phyloP scores from a whole-genome alignment of 2,329 filamentous ascomycete genomes.

The Karstenula rhodostoma region DNA sequence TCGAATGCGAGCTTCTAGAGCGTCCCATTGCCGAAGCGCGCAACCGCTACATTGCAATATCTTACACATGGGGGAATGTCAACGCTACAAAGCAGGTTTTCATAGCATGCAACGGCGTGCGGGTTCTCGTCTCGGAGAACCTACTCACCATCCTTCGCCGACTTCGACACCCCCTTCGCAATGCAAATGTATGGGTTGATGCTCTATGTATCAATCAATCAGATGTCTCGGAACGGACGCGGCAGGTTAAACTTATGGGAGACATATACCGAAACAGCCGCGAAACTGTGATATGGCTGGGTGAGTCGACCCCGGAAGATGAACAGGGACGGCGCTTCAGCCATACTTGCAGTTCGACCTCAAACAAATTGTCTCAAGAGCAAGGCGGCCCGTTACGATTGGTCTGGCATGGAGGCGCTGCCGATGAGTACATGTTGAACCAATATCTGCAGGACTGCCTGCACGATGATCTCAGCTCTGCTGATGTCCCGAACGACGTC shows the following conservation, averaged over 20 bases:
- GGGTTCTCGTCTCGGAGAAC: constrained; percentile 23
- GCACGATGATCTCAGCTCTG: not conserved
- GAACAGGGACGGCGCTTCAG: constrained; percentile 19
- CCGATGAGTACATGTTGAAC: constrained; percentile 13
- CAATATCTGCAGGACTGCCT: constrained; percentile 15
- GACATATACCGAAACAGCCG: constrained; percentile 22
- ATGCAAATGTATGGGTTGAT: constrained; percentile 19
- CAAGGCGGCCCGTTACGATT: constrained; percentile 17
- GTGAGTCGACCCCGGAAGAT: constrained; percentile 18
- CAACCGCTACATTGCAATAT: constrained; percentile 22
- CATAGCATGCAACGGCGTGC: constrained; percentile 21
- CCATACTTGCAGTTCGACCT: constrained; percentile 9
- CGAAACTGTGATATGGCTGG: constrained; percentile 25
- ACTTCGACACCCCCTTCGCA: constrained; percentile 15
- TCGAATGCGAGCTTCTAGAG: constrained; percentile 17
- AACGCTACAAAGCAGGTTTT: constrained; percentile 16
- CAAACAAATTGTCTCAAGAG: constrained; percentile 6
- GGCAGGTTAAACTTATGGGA: constrained; percentile 25
- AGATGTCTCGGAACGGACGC: constrained; percentile 17
- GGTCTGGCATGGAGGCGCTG: constrained; percentile 17
- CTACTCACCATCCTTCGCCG: constrained; percentile 23
- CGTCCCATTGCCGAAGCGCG: constrained; percentile 16
- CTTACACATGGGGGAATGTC: constrained; percentile 24
- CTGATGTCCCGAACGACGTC: constrained; percentile 19
- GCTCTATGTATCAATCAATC: constrained; percentile 24